These are phyloP conservation scores for Oryza glaberrima DNA, from an alignment of 176 grass and related monocot species.

Conservation along the genomic window DNA sequence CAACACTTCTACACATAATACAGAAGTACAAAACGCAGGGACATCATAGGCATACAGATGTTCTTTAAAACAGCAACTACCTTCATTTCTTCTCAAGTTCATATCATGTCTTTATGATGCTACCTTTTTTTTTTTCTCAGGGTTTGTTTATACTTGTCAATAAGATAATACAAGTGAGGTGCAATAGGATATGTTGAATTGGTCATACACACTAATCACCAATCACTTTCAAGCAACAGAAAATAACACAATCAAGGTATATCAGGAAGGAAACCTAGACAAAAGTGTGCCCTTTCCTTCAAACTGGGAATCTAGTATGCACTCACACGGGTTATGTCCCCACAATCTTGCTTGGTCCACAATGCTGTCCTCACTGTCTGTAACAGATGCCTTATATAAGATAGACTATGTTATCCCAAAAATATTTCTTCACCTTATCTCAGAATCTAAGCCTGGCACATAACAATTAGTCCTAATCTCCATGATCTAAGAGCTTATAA, in stretches of 20 bases:
- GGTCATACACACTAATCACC: neutral
- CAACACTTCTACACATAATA: neutral
- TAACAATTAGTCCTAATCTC: neutral
- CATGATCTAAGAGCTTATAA: conserved; percentile 3
- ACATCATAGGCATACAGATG: neutral
- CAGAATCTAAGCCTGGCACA: conserved; percentile 11
- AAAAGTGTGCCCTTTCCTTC: conserved; percentile 16
- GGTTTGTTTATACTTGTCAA: neutral
- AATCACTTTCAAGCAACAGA: conserved; percentile 1
- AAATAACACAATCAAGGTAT: conserved; percentile 43
- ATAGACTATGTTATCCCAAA: conserved; percentile 13
- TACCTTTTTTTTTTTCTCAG: neutral
- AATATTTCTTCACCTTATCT: neutral
- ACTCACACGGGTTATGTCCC: conserved; percentile 23
- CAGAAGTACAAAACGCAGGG: neutral
- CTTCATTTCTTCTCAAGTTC: conserved; percentile 18
- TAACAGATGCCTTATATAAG: conserved; percentile 26
- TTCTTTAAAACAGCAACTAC: neutral
- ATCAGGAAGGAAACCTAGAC: conserved; percentile 32
- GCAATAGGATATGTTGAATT: neutral
- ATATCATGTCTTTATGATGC: neutral
- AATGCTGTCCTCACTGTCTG: conserved; percentile 28
- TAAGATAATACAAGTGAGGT: neutral
- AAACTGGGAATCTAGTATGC: conserved; percentile 36
- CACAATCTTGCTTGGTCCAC: conserved; percentile 35